A percentile compares a stretch with the other conserved stretches of the same genome.
These are phyloP conservation scores for Dendrocalamus latiflorus DNA, from an alignment of 202 grass and related monocot genomes.

Conservation along the genomic window DNA sequence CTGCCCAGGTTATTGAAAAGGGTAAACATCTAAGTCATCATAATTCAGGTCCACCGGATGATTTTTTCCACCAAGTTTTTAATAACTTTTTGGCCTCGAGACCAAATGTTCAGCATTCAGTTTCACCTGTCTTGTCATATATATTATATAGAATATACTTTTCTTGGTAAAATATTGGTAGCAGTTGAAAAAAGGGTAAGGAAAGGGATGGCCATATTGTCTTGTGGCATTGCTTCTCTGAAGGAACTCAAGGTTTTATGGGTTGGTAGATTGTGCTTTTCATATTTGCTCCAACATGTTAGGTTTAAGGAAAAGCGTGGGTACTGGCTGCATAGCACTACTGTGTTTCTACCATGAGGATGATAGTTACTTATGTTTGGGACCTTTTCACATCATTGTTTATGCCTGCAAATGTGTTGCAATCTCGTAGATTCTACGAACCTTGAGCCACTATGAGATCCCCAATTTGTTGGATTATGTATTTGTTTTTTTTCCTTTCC, in stretches of 20 bases:
- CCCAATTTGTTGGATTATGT: neutral
- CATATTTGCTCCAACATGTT: neutral
- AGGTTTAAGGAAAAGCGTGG: neutral
- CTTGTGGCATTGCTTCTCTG: neutral
- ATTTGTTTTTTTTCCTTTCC: neutral
- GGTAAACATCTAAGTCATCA: neutral
- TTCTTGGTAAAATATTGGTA: neutral
- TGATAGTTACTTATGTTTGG: neutral
- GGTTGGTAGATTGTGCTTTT: neutral
- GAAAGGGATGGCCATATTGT: neutral
- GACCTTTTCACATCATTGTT: neutral
- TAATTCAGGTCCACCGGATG: neutral
- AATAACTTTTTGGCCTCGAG: neutral
- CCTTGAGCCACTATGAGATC: neutral
- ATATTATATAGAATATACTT: neutral
- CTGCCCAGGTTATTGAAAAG: neutral
- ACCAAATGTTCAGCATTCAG: neutral
- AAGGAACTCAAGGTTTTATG: neutral
- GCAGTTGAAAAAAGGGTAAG: neutral
- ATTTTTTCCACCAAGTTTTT: neutral
- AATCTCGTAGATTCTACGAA: neutral
- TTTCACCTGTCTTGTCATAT: neutral
- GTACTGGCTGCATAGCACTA: neutral
- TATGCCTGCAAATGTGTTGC: neutral
- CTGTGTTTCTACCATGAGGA: neutral